Percentiles rank a stretch among this genome's conserved stretches.
phyloP scores from a whole-genome alignment of 2,329 filamentous ascomycete species.

The Calonectria henricotiae region DNA sequence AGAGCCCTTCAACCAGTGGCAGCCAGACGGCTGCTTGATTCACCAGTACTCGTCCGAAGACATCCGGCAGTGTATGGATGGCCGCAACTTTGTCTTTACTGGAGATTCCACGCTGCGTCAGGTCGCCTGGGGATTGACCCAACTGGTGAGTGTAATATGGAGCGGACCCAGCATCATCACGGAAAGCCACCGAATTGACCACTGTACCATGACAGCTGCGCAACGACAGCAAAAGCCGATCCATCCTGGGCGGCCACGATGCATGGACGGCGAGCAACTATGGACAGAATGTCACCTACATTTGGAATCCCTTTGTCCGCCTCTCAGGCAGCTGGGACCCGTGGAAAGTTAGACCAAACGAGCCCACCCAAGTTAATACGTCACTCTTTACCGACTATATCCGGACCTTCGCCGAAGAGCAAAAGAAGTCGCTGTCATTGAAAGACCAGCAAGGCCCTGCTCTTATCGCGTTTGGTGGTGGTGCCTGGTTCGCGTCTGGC shows the following conservation, averaged over 20 bases:
- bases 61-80: slow-evolving; percentile 67
- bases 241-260: neutral
- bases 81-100: slow-evolving; percentile 69
- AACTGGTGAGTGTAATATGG: slow-evolving; percentile 13
- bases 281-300: slow-evolving; percentile 3
- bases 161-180: neutral
- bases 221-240: slow-evolving; percentile 4
- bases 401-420: neutral
- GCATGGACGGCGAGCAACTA: slow-evolving; percentile 10
- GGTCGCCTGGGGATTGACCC: slow-evolving; percentile 64
- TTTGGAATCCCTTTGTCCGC: slow-evolving; percentile 15
- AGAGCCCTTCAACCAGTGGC: slow-evolving; percentile 66
- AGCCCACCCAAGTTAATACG: neutral
- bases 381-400: neutral
- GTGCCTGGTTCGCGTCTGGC: slow-evolving; percentile 29
- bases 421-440: neutral
- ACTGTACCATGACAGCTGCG: neutral
- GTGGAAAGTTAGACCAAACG: neutral
- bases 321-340: slow-evolving; percentile 1
- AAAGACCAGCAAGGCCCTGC: slow-evolving; percentile 12
- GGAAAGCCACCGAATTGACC: neutral
- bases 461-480: slow-evolving; percentile 7
- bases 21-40: slow-evolving; percentile 72
- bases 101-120: slow-evolving; percentile 74
- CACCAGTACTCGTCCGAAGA: slow-evolving; percentile 68